Base-by-base conservation (phyloP, 2,329 filamentous ascomycete genomes). In the Leptographium radiaticola region DNA sequence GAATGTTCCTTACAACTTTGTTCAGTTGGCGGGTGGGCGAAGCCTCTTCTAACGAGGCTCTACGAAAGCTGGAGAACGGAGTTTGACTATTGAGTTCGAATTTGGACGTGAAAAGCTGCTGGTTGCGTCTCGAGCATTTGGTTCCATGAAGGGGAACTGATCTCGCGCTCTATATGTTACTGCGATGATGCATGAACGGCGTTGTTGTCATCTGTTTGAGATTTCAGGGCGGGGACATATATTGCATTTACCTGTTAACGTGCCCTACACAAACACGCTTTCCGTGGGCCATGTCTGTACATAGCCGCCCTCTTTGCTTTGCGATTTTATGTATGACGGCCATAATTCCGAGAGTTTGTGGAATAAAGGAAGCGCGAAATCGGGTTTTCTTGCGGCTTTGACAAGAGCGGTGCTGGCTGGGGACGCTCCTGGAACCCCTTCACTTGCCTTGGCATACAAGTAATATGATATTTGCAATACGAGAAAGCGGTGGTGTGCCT, bases 1-100 rank as follows among this genome's bases (percentile, higher is more conserved):
- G 70, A 93, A 93, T 65, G 87, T 93, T 54, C 86, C 86, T 7
- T 91, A 89, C 68, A 89, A 87, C 68, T 94, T 94, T 71, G 88
- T 93, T 44, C 76, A 87, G 49, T 72, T 93, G 64, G 86, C 87
- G 2, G 75, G 75, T 49, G 76, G 76, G 2, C 67, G 74, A 25
- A 70, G 69, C 33, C 66, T 76, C 56, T 77, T 73, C 59, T 78
- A 25, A 25, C 25, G 65, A 70, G 40, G 34, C 34, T 8, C 34
- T 13, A 30, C 40, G n/a, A 20, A n/a, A n/a, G 16, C 6, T 12
- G 12, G 10, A 15, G 38, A 12, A 1, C 12, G 20, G 20, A 44
- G 3, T 44, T 44, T 13, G 42, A 25, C 25, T 43, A 25, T 12
- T 13, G 42, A 44, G 20, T 13, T 25, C 15, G 42, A 44, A 11